Conservation (phyloP, 73 alveolate genomes). For the Tetrahymena malaccensis region DNA sequence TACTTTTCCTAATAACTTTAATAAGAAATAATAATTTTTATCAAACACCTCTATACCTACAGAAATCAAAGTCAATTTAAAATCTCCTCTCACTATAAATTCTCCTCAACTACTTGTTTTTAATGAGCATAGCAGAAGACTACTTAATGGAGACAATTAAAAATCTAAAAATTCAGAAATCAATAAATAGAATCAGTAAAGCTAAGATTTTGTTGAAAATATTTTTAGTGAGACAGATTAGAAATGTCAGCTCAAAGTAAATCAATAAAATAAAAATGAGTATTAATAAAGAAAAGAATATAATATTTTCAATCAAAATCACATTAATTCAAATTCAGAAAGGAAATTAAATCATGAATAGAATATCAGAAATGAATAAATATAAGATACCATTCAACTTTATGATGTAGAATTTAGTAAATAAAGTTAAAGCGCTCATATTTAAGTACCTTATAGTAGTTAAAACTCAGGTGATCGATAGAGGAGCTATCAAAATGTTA, state of each 20-base stretch:
- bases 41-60: neutral
- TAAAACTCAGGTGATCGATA: too few species aligned
- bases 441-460: neutral
- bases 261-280: too few species aligned
- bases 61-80: neutral
- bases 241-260: too few species aligned
- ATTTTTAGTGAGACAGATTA: too few species aligned
- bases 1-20: neutral
- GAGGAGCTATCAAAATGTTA: neutral
- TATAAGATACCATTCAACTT: neutral
- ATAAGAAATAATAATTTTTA: too few species aligned
- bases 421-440: neutral
- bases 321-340: neutral
- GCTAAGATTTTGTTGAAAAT: too few species aligned
- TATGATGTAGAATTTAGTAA: too few species aligned
- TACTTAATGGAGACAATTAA: neutral
- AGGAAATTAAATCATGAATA: neutral
- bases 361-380: too few species aligned
- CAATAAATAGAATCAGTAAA: neutral
- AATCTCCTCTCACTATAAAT: neutral
- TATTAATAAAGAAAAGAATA: neutral
- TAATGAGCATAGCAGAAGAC: neutral
- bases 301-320: neutral
- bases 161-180: too few species aligned
- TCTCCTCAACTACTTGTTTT: neutral